phyloP scores from a whole-genome alignment of 345 rosid genomes.

The Cardamine chenopodiifolia region DNA sequence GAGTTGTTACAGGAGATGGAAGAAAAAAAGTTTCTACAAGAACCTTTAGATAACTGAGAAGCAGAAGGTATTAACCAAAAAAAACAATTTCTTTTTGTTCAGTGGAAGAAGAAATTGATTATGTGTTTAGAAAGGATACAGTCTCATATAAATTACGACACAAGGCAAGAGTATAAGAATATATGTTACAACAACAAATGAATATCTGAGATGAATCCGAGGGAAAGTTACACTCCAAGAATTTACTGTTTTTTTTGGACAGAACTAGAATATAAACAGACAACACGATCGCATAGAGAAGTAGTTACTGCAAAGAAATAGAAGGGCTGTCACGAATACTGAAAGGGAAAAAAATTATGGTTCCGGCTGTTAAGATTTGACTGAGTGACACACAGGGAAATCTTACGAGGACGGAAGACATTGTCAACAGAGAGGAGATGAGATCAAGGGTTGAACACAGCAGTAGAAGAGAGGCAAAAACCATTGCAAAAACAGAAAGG shows the following conservation, averaged over 20 bases:
- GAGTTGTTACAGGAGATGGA: slow-evolving; percentile 50
- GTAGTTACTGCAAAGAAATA: slow-evolving; percentile 18
- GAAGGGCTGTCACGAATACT: slow-evolving; percentile 15
- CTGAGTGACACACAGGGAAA: neutral
- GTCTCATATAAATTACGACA: slow-evolving; percentile 26
- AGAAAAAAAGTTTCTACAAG: slow-evolving; percentile 32
- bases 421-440: slow-evolving; percentile 23
- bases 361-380: slow-evolving; percentile 28
- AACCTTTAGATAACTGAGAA: slow-evolving; percentile 11
- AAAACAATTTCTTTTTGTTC: neutral
- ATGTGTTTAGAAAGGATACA: slow-evolving; percentile 25
- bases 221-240: slow-evolving; percentile 28
- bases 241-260: slow-evolving; percentile 21
- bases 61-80: neutral
- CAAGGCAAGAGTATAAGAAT: slow-evolving; percentile 25
- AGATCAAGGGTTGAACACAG: slow-evolving; percentile 36
- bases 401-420: slow-evolving; percentile 2
- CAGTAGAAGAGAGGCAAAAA: slow-evolving; percentile 46
- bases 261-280: slow-evolving; percentile 35
- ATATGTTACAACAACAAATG: slow-evolving; percentile 41
- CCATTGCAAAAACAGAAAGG: slow-evolving; percentile 47
- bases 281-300: neutral
- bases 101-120: slow-evolving; percentile 6
- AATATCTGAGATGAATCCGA: slow-evolving; percentile 21
- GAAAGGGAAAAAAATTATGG: neutral